phyloP scores from a whole-genome alignment of 192 early-diverging fungal genomes.

The Rhizophagus clarus region DNA sequence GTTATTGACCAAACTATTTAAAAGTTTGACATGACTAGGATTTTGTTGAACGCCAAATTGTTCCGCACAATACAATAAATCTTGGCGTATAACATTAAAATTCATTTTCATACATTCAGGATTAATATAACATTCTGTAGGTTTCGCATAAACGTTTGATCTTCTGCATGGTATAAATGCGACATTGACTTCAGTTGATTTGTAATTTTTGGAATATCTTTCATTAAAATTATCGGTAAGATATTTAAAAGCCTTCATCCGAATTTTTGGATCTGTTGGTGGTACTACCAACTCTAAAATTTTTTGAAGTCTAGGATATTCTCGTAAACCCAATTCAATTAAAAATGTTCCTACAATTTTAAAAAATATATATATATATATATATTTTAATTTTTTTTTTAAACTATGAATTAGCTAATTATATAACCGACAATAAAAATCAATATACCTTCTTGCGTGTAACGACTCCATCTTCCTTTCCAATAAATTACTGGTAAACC shows the following conservation, averaged over 20 bases:
- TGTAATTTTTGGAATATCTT: slow-evolving; percentile 57
- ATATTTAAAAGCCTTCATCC: slow-evolving; percentile 62
- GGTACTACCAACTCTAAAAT: slow-evolving; percentile 47
- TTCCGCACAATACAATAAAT: slow-evolving; percentile 50
- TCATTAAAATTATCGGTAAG: slow-evolving; percentile 69
- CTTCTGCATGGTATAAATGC: slow-evolving; percentile 65
- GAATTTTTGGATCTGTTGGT: slow-evolving; percentile 34
- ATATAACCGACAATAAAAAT: neutral
- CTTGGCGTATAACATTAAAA: slow-evolving; percentile 62
- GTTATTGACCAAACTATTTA: slow-evolving; percentile 43
- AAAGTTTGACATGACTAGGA: slow-evolving; percentile 47
- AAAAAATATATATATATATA: too few relatives aligned
- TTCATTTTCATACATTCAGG: slow-evolving; percentile 62
- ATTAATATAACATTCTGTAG: slow-evolving; percentile 67
- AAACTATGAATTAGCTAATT: neutral
- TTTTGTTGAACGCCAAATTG: slow-evolving; percentile 69
- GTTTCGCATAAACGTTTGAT: slow-evolving; percentile 47
- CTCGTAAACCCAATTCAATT: slow-evolving; percentile 51
- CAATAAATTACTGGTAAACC: slow-evolving; percentile 72
- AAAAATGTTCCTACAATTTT: slow-evolving; percentile 45
- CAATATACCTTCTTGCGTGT: slow-evolving; percentile 32
- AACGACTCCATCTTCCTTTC: slow-evolving; percentile 51
- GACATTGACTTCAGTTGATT: slow-evolving; percentile 41
- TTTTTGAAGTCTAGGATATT: slow-evolving; percentile 40
- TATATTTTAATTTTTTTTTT: neutral